phyloP scores from a whole-genome alignment of 371 early-diverging fungal species.

The Apophysomyces variabilis region DNA sequence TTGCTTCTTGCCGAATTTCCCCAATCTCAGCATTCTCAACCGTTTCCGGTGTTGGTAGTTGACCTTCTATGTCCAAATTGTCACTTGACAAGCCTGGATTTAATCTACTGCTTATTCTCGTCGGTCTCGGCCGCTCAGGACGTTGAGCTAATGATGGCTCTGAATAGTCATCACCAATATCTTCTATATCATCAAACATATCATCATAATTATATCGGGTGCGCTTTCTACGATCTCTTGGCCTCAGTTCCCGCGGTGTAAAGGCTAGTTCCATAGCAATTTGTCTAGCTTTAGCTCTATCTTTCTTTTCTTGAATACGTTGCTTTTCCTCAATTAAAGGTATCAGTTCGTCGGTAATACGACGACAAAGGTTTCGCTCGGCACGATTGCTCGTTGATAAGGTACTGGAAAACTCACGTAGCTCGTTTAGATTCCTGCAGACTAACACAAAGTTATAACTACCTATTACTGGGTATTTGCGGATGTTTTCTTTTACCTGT shows the following conservation, averaged over 20 bases:
- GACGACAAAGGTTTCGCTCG: neutral
- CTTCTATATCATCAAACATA: slow-evolving; percentile 5
- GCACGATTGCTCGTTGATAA: neutral
- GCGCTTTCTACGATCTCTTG: slow-evolving; percentile 6
- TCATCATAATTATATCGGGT: slow-evolving; percentile 3
- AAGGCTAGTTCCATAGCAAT: slow-evolving; percentile 8
- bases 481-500: neutral
- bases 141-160: neutral
- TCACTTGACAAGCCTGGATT: slow-evolving; percentile 2
- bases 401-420: slow-evolving; percentile 2
- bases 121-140: slow-evolving; percentile 1
- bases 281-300: slow-evolving; percentile 13
- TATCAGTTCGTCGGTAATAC: neutral
- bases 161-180: neutral
- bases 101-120: slow-evolving; percentile 3
- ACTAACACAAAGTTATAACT: neutral
- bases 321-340: slow-evolving; percentile 7
- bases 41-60: neutral
- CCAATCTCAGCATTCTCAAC: neutral
- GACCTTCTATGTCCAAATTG: neutral
- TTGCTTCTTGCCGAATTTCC: too few relatives aligned
- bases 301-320: slow-evolving; percentile 3
- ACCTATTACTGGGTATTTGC: neutral
- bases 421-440: slow-evolving; percentile 1
- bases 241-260: slow-evolving; percentile 12